Conservation (phyloP, 1,139 yeast species). For the Blastobotrys malaysiensis region DNA sequence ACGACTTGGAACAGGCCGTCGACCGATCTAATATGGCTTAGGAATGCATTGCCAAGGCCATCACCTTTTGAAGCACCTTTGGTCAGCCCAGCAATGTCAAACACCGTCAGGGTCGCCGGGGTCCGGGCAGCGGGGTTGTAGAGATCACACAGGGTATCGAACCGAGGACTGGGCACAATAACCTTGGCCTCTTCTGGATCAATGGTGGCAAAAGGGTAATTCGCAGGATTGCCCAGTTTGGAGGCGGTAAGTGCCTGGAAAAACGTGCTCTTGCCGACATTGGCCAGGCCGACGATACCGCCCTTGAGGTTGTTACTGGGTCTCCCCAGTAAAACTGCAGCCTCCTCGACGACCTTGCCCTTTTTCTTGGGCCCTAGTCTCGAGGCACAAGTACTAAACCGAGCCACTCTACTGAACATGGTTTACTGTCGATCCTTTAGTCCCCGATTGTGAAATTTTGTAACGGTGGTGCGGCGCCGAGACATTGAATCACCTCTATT, state of each 20-base stretch:
- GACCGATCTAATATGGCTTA: conserved; percentile 90
- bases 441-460: not conserved
- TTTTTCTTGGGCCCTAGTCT: conserved; percentile 5
- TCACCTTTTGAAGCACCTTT: conserved; percentile 95
- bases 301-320: conserved; percentile 58
- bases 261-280: conserved; percentile 77
- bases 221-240: conserved; percentile 92
- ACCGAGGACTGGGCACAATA: conserved; percentile 81
- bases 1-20: conserved; percentile 96
- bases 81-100: conserved; percentile 93
- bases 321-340: conserved; percentile 17
- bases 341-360: not conserved
- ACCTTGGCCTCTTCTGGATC: conserved; percentile 98
- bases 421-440: not conserved
- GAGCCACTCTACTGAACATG: not conserved
- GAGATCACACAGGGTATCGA: conserved; percentile 61
- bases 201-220: conserved; percentile 94
- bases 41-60: conserved; percentile 94
- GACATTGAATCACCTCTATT: not conserved
- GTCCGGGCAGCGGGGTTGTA: conserved; percentile 69
- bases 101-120: conserved; percentile 84
- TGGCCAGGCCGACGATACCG: conserved; percentile 93
- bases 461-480: not conserved
- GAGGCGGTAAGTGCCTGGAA: conserved; percentile 67
- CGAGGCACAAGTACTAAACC: not conserved